Conservation (phyloP, 495 filamentous ascomycete genomes). For the Penicillium daleae region DNA sequence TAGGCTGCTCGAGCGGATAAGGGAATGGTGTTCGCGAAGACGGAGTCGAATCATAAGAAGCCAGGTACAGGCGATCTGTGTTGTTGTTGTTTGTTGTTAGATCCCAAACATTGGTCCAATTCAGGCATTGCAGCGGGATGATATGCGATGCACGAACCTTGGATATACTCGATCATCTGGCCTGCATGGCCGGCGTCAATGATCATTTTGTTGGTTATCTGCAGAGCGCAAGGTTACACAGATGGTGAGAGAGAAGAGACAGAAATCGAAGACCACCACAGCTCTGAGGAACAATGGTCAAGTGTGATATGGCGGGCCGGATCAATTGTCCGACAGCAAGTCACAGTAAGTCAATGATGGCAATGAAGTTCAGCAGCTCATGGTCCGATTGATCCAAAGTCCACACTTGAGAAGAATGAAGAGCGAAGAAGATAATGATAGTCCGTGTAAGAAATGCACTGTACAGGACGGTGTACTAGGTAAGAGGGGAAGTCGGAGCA, state of each 20-base stretch:
- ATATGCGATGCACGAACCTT: constrained; percentile 53
- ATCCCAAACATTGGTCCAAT: constrained; percentile 2
- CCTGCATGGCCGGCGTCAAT: constrained; percentile 58
- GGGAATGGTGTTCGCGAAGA: constrained; percentile 83
- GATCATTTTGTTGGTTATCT: constrained; percentile 36
- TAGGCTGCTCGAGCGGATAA: constrained; percentile 64
- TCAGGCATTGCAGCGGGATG: background rate
- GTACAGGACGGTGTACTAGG: constrained; percentile 16
- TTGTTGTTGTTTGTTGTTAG: constrained; percentile 23
- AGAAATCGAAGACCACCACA: constrained; percentile 7
- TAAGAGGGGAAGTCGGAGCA: constrained; percentile 21
- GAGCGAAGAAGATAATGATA: constrained; percentile 17
- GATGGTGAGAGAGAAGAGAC: constrained; percentile 14
- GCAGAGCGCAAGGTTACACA: constrained; percentile 15
- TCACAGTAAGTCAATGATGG: constrained; percentile 15
- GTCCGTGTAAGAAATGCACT: constrained; percentile 12
- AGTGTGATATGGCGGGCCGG: constrained; percentile 5
- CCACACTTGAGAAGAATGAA: constrained; percentile 17
- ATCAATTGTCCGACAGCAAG: constrained; percentile 12
- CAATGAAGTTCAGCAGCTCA: constrained; percentile 27
- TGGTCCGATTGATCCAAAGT: constrained; percentile 26
- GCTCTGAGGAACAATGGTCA: constrained; percentile 8
- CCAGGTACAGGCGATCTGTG: constrained; percentile 91
- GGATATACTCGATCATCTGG: constrained; percentile 78
- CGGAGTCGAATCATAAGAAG: constrained; percentile 84